Base-by-base conservation (phyloP, 139 green algal genomes). In the Tetradesmus lagerheimii region DNA sequence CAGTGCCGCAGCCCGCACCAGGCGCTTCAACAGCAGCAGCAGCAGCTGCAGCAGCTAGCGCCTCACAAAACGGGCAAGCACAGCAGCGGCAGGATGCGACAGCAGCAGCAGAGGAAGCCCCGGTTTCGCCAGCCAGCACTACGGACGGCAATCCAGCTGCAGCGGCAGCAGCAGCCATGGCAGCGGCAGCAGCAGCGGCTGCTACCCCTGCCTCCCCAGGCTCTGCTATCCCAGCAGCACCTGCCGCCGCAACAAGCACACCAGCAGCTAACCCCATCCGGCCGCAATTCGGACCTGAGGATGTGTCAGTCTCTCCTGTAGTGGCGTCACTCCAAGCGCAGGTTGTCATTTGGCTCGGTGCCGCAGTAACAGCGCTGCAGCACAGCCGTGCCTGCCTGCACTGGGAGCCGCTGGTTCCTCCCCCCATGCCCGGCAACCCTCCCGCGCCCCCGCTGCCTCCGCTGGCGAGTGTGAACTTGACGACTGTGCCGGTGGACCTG, bases 321-420 rank as follows among this genome's bases (percentile, higher is more conserved):
- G 82, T 87, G 25, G 82, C 82, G 39, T 87, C 82, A 27, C 76
- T 90, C 15, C 86, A 91, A 35, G 57, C 50, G 0, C 79, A 85
- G 31, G 88, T 77, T 6, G 77, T 87, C 12, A 77, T 78, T 16
- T 97, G 95, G 95, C 81, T 96, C 47, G 93, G 89, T 41, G 88
- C 89, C 18, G 86, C 92, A 27, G 93, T 94, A 31, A 90, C 94
- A 6, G 92, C 94, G 23, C 93, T 97, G 35, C 83, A 94, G 71
- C 91, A 83, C 25, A 88, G 87, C 79, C 94, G 95, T 77, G 90
- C 91, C 0, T 98, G 96, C 84, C 82, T 97, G 66, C 89, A 87
- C 15, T 98, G 96, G 95, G 95, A 97, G 80, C 92, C 95, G 0
- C 80, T 94, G 34, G 83, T 95, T 0, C 35, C 74, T 27, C 92